Evolutionary conservation across 2,329 filamentous ascomycete species (phyloP), one percentile per base, ranked within the genome.

Genomic region (Kalaharituber pfeilii): DNA sequence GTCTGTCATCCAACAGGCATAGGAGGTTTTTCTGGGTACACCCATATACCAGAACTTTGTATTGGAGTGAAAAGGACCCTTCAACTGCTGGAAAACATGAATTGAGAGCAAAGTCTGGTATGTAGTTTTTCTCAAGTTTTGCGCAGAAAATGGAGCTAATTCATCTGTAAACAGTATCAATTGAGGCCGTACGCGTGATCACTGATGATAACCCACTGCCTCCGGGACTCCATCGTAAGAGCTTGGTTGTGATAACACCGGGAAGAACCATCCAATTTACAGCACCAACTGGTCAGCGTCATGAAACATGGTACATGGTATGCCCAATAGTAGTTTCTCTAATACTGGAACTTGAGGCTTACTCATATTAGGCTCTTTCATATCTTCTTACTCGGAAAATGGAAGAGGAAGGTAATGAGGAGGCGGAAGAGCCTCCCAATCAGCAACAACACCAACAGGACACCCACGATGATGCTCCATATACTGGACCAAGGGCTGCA

Each of bases 21-120:
- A 80, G 86, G 58, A 81, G 91, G 28, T 98, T 95, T 74, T 98
- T 98, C 75, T 98, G 91, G 91, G 86, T 98, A 22, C 91, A 98
- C 66, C 91, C 91, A 0, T 98, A 96, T 69, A 98, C 89, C 2
- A 79, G 88, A 50, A 95, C 89, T 4, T 69, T 98, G 63, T 96
- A 96, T 74, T 98, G 91, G 91, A 94, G 88, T 66, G 84, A 94
- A 61, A 76, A 81, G 53, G 88, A 96, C 66, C 91, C 91, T 5
- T 81, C 84, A 27, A 76, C 75, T 49, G 84, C 82, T 49, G 84
- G 84, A n/a, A 80, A 83, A 59, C 71, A 77, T 9, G 84, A 95
- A 69, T 71, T 89, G 53, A 75, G 73, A 63, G 77, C 72, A 73
- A 78, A 63, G 77, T 78, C 13, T 96, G 96, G 80, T 50, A 5